Evolutionary conservation across 2,329 filamentous ascomycete genomes (phyloP).

Genomic region (Arthroderma uncinatum): DNA sequence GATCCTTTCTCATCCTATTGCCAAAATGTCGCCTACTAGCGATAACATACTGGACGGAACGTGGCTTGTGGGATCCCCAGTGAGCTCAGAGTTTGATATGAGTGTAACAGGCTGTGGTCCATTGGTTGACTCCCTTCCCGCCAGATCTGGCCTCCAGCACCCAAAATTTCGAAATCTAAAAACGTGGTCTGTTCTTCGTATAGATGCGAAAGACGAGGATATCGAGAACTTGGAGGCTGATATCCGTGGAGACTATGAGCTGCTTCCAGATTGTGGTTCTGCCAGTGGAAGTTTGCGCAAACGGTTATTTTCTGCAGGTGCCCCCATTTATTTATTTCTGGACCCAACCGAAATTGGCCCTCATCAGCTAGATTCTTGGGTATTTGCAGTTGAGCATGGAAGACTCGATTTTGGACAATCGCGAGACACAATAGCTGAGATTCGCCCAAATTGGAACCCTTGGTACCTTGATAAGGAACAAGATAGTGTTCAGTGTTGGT

Average conservation of each 20-base stretch:
- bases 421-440: constrained; percentile 36
- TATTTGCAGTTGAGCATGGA: constrained; percentile 43
- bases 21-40: constrained; percentile 33
- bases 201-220: constrained; percentile 27
- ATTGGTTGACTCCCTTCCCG: constrained; percentile 30
- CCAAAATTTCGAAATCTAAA: constrained; percentile 30
- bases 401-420: constrained; percentile 38
- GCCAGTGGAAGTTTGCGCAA: constrained; percentile 46
- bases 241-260: constrained; percentile 42
- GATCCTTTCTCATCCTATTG: constrained; percentile 38
- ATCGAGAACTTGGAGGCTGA: constrained; percentile 25
- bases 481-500: constrained; percentile 22
- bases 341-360: constrained; percentile 43
- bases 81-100: constrained; percentile 27
- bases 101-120: constrained; percentile 27
- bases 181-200: constrained; percentile 35
- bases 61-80: constrained; percentile 38
- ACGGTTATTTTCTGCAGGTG: constrained; percentile 18
- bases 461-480: constrained; percentile 16
- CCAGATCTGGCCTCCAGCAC: constrained; percentile 30
- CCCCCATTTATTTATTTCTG: constrained; percentile 45
- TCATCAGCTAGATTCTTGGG: constrained; percentile 41
- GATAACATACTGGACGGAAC: constrained; percentile 26
- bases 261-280: constrained; percentile 47
- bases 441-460: constrained; percentile 39